These are phyloP conservation scores for Penicillium vulpinum DNA, from an alignment of 2,329 filamentous ascomycete genomes.

Conservation along the genomic window DNA sequence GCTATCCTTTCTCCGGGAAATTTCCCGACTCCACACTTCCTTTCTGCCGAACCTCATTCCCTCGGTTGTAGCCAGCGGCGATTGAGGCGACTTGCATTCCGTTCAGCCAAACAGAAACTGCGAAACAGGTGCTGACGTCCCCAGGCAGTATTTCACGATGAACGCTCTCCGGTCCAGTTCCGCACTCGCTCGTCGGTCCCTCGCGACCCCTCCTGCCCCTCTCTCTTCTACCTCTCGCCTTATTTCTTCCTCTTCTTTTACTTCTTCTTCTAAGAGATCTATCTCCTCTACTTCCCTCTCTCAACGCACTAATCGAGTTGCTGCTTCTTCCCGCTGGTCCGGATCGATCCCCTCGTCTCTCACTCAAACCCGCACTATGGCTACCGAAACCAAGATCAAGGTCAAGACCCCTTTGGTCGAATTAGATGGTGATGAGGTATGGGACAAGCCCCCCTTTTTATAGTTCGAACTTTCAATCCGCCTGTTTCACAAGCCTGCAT, in stretches of 20 bases:
- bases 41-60: constrained; percentile 38
- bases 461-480: constrained; percentile 11
- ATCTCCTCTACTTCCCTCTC: constrained; percentile 27
- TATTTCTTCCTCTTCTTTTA: constrained; percentile 27
- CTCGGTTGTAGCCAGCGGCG: constrained; percentile 32
- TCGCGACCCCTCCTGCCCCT: constrained; percentile 32
- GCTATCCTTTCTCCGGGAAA: constrained; percentile 7
- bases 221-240: constrained; percentile 31
- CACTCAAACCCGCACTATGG: constrained; percentile 49
- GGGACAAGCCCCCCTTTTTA: constrained; percentile 17
- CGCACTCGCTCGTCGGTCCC: constrained; percentile 40
- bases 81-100: constrained; percentile 8
- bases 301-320: constrained; percentile 21
- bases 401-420: constrained; percentile 99
- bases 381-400: constrained; percentile 78
- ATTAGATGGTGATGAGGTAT: constrained; percentile 76
- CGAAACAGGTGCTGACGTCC: constrained; percentile 21
- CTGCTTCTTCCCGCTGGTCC: constrained; percentile 33
- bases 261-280: constrained; percentile 29
- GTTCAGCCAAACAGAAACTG: constrained; percentile 23
- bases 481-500: constrained; percentile 24
- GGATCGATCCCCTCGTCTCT: constrained; percentile 30
- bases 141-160: constrained; percentile 26
- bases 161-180: constrained; percentile 42
- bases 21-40: constrained; percentile 33